Evolutionary conservation across 345 rosid genomes (phyloP).

Genomic region (Kandelia obovata): DNA sequence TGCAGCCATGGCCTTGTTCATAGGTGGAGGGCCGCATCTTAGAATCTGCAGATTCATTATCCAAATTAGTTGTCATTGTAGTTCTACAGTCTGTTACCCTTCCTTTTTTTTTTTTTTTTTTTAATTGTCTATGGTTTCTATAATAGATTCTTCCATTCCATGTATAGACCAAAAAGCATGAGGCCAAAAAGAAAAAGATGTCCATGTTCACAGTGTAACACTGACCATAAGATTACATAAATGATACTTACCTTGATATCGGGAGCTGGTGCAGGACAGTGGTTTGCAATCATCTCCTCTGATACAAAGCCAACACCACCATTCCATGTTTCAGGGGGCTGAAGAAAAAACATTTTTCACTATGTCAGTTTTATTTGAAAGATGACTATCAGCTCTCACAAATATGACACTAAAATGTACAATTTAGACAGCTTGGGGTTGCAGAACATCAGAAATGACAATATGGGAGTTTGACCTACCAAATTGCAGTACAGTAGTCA

Average conservation of each 20-base stretch:
- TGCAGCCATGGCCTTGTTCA: slow-evolving; percentile 96
- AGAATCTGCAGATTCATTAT: slow-evolving; percentile 48
- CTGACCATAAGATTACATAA: background rate
- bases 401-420: no score
- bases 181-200: background rate
- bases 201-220: background rate
- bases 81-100: no score
- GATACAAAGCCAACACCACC: slow-evolving; percentile 90
- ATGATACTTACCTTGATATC: slow-evolving; percentile 54
- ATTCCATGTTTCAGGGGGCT: slow-evolving; percentile 92
- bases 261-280: slow-evolving; percentile 74
- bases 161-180: background rate
- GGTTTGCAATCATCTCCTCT: slow-evolving; percentile 79
- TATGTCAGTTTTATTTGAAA: background rate
- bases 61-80: slow-evolving; percentile 6
- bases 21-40: slow-evolving; percentile 95
- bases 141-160: no score
- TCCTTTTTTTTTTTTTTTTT: no score
- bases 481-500: no score
- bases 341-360: slow-evolving; percentile 14
- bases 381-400: no score
- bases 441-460: no score
- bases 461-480: no score
- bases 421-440: no score
- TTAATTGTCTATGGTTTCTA: no score